Conservation (phyloP, 2,329 filamentous ascomycete genomes). For the Cercospora sesami region DNA sequence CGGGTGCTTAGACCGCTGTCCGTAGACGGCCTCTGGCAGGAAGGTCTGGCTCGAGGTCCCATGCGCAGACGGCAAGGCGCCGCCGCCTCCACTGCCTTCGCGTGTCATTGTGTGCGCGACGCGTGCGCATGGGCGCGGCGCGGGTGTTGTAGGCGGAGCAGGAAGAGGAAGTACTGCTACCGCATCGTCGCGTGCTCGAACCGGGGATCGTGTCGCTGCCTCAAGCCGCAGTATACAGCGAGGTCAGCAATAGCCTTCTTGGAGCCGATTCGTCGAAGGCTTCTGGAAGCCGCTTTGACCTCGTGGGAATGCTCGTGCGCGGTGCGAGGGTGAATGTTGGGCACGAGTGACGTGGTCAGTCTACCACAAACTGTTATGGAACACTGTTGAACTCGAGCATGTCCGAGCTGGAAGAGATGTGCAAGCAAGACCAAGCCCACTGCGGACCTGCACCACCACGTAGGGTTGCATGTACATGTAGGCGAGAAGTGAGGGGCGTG, state of each 20-base stretch:
- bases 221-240: neutral
- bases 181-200: slow-evolving; percentile 2
- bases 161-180: neutral
- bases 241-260: slow-evolving; percentile 8
- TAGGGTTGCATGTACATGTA: neutral
- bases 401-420: neutral
- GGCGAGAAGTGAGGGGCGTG: neutral
- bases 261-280: neutral
- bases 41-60: slow-evolving; percentile 2
- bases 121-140: slow-evolving; percentile 14
- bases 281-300: slow-evolving; percentile 7
- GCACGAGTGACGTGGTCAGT: neutral
- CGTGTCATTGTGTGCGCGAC: slow-evolving; percentile 14
- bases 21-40: slow-evolving; percentile 22
- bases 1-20: slow-evolving; percentile 32
- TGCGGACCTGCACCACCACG: neutral
- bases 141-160: neutral
- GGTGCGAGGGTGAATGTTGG: neutral
- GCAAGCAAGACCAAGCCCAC: neutral
- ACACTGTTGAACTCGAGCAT: neutral
- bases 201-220: neutral
- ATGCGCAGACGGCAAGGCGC: slow-evolving; percentile 4
- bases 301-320: neutral
- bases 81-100: slow-evolving; percentile 12
- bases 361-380: neutral